These are phyloP conservation scores for Entomortierella lignicola DNA, from an alignment of 192 early-diverging fungal genomes.

Conservation along the genomic window DNA sequence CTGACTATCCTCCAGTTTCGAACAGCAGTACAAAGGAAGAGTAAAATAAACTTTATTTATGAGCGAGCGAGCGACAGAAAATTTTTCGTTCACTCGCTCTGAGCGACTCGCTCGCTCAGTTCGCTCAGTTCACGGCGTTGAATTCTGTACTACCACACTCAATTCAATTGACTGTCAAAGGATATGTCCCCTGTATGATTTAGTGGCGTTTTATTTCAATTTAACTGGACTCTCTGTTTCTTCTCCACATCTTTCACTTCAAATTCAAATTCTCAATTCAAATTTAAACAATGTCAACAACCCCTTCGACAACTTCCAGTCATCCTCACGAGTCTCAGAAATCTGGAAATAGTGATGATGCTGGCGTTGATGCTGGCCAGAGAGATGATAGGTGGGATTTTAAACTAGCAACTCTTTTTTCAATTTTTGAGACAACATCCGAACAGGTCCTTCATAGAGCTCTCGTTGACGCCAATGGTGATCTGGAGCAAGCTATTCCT, in stretches of 20 bases:
- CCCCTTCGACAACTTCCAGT: background rate
- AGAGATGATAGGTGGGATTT: slow-evolving; percentile 20
- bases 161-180: background rate
- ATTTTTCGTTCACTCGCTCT: no score
- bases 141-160: no score
- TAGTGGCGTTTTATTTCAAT: slow-evolving; percentile 10
- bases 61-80: no score
- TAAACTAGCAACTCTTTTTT: slow-evolving; percentile 45
- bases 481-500: slow-evolving; percentile 46
- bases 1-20: no score
- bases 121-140: no score
- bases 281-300: background rate
- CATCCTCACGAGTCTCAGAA: background rate
- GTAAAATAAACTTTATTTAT: no score
- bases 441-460: slow-evolving; percentile 19
- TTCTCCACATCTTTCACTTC: background rate
- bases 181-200: background rate
- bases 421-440: slow-evolving; percentile 41
- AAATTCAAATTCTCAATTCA: background rate
- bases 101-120: no score
- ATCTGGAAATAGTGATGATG: no score
- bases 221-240: background rate
- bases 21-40: no score
- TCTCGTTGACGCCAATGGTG: slow-evolving; percentile 11
- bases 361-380: no score